phyloP scores from a whole-genome alignment of 352 stramenopile species.

The Thraustotheca clavata region DNA sequence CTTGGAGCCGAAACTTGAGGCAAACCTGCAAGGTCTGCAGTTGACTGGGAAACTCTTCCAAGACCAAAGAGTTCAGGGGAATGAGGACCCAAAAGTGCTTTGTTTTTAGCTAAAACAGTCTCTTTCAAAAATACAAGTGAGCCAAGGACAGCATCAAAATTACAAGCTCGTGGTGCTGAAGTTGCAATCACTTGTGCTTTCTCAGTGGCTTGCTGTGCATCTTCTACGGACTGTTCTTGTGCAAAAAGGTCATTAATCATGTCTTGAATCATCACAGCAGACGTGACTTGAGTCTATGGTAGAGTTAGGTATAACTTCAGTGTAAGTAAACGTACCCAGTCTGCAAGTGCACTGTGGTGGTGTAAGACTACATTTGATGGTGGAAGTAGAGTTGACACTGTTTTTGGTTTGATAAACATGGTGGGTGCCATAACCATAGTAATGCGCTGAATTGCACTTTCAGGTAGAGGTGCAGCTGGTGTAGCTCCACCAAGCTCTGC shows the following conservation, averaged over 20 bases:
- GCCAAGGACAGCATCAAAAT: neutral
- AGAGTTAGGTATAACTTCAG: neutral
- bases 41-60: neutral
- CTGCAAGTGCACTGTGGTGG: conserved; percentile 11
- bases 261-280: neutral
- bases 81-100: conserved; percentile 2
- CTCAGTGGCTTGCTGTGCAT: neutral
- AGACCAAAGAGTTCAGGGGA: neutral
- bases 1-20: neutral
- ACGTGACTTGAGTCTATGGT: conserved; percentile 11
- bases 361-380: neutral
- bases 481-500: conserved; percentile 29
- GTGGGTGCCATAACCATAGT: neutral
- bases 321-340: conserved; percentile 5
- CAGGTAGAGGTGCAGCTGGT: neutral
- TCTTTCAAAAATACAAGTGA: conserved; percentile 12
- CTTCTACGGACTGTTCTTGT: conserved; percentile 2
- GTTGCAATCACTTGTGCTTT: conserved; percentile 15
- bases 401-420: conserved; percentile 6
- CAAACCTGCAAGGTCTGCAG: neutral
- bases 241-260: neutral
- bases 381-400: neutral
- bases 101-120: conserved; percentile 9
- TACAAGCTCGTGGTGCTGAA: conserved; percentile 11
- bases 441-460: neutral